Evolutionary conservation across 1,284 basidiomycete species (phyloP).

Genomic region (Ustilago esculenta): DNA sequence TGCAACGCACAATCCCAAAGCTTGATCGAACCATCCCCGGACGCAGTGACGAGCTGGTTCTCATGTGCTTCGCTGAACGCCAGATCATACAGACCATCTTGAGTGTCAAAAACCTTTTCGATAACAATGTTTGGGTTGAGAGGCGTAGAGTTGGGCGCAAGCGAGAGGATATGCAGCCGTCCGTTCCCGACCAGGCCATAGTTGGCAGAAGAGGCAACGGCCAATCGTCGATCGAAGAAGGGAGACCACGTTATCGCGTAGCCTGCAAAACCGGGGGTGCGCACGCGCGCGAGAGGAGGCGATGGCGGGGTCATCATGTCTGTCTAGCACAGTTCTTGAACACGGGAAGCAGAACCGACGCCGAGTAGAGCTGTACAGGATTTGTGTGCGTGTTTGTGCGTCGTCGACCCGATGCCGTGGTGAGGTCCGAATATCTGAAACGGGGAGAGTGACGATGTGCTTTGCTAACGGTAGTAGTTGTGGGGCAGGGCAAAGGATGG

Average conservation of each 20-base stretch:
- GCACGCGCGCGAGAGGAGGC: conserved; percentile 34
- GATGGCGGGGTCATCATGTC: conserved; percentile 24
- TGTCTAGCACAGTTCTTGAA: too few relatives aligned
- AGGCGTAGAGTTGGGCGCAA: conserved; percentile 4
- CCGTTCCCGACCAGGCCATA: conserved; percentile 96
- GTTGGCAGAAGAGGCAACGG: conserved; percentile 89
- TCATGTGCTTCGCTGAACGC: conserved; percentile 94
- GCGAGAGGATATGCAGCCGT: conserved; percentile 49
- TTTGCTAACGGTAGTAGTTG: not conserved
- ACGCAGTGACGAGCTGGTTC: conserved; percentile 88
- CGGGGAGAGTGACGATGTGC: too few relatives aligned
- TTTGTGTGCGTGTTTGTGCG: too few relatives aligned
- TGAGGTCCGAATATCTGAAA: too few relatives aligned
- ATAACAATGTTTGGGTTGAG: conserved; percentile 21
- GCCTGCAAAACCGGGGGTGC: conserved; percentile 76
- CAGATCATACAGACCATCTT: conserved; percentile 90
- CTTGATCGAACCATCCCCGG: conserved; percentile 89
- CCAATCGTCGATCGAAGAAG: conserved; percentile 82
- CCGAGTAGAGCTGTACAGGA: too few relatives aligned
- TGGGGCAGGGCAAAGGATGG: not conserved
- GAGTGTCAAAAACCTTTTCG: conserved; percentile 77
- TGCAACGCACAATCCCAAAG: conserved; percentile 89
- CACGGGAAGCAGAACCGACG: too few relatives aligned
- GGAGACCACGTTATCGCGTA: conserved; percentile 90
- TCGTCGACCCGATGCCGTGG: too few relatives aligned